phyloP scores from a whole-genome alignment of 2,329 filamentous ascomycete genomes.

The Epichloe brachyelytri region DNA sequence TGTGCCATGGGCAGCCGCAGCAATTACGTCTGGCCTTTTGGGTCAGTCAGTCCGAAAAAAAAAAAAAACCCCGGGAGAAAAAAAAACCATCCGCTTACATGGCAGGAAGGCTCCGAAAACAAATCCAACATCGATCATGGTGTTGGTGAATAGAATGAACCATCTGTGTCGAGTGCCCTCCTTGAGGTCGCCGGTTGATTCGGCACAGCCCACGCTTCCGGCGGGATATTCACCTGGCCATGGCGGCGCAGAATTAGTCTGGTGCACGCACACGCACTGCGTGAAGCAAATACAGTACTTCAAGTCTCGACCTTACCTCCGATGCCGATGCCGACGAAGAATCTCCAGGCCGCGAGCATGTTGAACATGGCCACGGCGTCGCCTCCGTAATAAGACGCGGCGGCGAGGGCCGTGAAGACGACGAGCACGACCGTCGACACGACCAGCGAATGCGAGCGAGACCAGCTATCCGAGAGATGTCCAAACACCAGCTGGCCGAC shows the following conservation, averaged over 20 bases:
- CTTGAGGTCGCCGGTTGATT: slow-evolving; percentile 72
- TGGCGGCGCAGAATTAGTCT: too few species aligned
- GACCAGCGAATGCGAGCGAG: slow-evolving; percentile 69
- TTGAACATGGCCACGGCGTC: slow-evolving; percentile 60
- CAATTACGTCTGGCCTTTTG: slow-evolving; percentile 29
- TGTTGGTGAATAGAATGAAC: slow-evolving; percentile 85
- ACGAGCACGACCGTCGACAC: slow-evolving; percentile 73
- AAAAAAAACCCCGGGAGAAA: too few species aligned
- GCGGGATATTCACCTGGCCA: slow-evolving; percentile 57
- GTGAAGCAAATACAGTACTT: too few species aligned
- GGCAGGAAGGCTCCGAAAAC: slow-evolving; percentile 70
- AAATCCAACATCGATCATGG: slow-evolving; percentile 75
- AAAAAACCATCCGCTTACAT: slow-evolving; percentile 17
- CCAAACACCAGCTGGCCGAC: slow-evolving; percentile 73
- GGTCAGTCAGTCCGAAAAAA: neutral
- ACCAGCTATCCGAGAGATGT: slow-evolving; percentile 71
- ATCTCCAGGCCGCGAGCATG: slow-evolving; percentile 66
- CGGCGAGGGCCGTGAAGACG: slow-evolving; percentile 66
- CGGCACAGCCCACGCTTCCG: slow-evolving; percentile 65
- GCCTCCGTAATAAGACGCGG: slow-evolving; percentile 67
- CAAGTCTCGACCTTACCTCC: slow-evolving; percentile 32
- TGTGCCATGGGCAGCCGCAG: slow-evolving; percentile 41
- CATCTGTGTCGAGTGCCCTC: slow-evolving; percentile 68
- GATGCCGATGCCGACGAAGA: slow-evolving; percentile 71
- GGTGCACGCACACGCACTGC: too few species aligned